phyloP scores from a whole-genome alignment of 441 rosid species.

The Populus hybrid region DNA sequence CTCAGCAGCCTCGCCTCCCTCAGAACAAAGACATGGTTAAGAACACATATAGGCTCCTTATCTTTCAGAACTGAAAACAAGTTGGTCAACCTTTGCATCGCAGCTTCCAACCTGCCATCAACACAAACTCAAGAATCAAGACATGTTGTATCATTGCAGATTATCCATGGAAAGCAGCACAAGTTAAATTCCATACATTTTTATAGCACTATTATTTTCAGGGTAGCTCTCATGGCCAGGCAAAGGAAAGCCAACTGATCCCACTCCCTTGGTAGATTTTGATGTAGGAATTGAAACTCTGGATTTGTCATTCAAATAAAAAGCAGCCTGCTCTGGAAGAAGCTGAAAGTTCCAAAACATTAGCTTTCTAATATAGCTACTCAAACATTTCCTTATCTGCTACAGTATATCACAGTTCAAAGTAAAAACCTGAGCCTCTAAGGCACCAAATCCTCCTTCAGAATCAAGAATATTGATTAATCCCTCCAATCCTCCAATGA shows the following conservation, averaged over 20 bases:
- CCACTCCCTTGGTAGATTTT: slow-evolving; percentile 72
- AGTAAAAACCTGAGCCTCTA: slow-evolving; percentile 82
- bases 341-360: slow-evolving; percentile 57
- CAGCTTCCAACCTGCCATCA: slow-evolving; percentile 97
- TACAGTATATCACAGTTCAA: slow-evolving; percentile 10
- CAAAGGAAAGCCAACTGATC: slow-evolving; percentile 55
- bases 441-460: slow-evolving; percentile 99
- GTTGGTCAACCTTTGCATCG: slow-evolving; percentile 98
- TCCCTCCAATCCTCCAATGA: slow-evolving; percentile 99
- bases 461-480: slow-evolving; percentile 98
- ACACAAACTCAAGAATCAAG: slow-evolving; percentile 15
- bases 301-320: slow-evolving; percentile 70
- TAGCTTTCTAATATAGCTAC: slow-evolving; percentile 18
- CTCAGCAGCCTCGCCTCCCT: slow-evolving; percentile 70
- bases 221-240: slow-evolving; percentile 99
- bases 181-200: slow-evolving; percentile 55
- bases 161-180: slow-evolving; percentile 11
- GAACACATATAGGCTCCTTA: slow-evolving; percentile 98
- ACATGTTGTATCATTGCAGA: slow-evolving; percentile 5
- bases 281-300: slow-evolving; percentile 60
- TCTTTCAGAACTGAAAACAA: slow-evolving; percentile 93
- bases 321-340: slow-evolving; percentile 98
- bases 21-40: slow-evolving; percentile 93
- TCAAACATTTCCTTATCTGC: background rate
- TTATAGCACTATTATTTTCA: slow-evolving; percentile 83